phyloP scores from a whole-genome alignment of 2,329 filamentous ascomycete species.

The Pyrenochaeta sp. region DNA sequence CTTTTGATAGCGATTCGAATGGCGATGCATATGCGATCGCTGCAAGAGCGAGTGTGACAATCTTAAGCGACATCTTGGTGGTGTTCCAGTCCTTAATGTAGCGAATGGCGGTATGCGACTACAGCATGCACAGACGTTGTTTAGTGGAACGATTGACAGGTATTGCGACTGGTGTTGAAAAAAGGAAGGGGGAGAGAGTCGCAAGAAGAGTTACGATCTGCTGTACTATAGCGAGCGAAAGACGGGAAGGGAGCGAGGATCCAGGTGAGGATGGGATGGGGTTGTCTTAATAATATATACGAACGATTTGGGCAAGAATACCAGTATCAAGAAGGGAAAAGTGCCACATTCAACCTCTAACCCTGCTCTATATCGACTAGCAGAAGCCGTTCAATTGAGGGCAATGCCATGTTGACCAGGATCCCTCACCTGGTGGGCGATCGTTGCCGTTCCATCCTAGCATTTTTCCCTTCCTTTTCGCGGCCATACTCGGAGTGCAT shows the following conservation, averaged over 20 bases:
- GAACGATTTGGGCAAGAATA: not conserved
- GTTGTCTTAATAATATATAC: not conserved
- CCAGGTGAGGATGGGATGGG: not conserved
- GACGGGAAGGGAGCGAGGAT: not conserved
- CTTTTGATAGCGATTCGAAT: constrained; percentile 27
- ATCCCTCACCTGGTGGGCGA: constrained; percentile 1
- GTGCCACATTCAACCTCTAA: not conserved
- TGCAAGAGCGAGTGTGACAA: constrained; percentile 34
- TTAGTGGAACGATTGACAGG: constrained; percentile 11
- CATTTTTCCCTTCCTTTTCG: not conserved
- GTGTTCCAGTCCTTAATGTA: not conserved
- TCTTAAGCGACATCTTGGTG: constrained; percentile 32
- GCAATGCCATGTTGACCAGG: constrained; percentile 1
- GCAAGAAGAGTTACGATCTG: constrained; percentile 1
- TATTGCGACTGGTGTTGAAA: constrained; percentile 1
- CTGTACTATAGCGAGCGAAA: not conserved
- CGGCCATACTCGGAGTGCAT: not conserved
- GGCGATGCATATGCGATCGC: constrained; percentile 31
- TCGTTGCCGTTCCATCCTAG: not conserved
- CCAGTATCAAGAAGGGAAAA: not conserved
- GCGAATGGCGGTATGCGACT: constrained; percentile 4
- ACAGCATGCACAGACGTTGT: constrained; percentile 1
- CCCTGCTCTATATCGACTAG: constrained; percentile 3
- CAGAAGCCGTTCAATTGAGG: not conserved
- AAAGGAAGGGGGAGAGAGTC: constrained; percentile 3